These are phyloP conservation scores for Globisporangium acanthophoron DNA, from an alignment of 352 stramenopile genomes.

Conservation along the genomic window DNA sequence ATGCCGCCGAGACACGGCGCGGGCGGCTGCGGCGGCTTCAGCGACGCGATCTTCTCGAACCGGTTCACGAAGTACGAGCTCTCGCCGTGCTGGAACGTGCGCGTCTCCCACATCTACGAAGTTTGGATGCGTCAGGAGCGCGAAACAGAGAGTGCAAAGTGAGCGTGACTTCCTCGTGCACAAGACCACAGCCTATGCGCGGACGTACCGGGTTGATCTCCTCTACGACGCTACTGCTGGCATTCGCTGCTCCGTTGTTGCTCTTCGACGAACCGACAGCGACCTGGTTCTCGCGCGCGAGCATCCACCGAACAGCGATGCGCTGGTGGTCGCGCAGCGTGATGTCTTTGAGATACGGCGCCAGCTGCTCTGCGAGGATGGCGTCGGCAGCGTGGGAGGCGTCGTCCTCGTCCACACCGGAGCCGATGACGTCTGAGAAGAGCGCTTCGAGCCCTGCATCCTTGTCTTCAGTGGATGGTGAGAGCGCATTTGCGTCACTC, in stretches of 20 bases:
- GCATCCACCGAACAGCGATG: conserved; percentile 81
- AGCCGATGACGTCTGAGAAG: conserved; percentile 57
- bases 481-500: not conserved
- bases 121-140: not conserved
- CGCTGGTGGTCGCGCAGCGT: conserved; percentile 78
- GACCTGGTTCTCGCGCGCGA: conserved; percentile 65
- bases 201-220: conserved; percentile 43
- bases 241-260: not conserved
- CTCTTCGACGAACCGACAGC: conserved; percentile 5
- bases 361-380: conserved; percentile 32
- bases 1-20: conserved; percentile 75
- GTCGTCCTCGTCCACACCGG: conserved; percentile 13
- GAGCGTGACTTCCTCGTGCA: not conserved
- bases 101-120: conserved; percentile 66
- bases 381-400: conserved; percentile 6
- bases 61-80: conserved; percentile 75
- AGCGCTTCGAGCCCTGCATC: conserved; percentile 51
- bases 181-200: not conserved
- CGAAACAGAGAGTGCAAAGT: not conserved
- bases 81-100: conserved; percentile 30
- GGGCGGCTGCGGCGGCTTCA: conserved; percentile 45
- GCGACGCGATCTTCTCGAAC: conserved; percentile 74
- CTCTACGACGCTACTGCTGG: conserved; percentile 17
- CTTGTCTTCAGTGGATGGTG: conserved; percentile 13
- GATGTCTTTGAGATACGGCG: conserved; percentile 51